Conservation (phyloP, 192 early-diverging fungal genomes). For the Entomortierella chlamydospora region DNA sequence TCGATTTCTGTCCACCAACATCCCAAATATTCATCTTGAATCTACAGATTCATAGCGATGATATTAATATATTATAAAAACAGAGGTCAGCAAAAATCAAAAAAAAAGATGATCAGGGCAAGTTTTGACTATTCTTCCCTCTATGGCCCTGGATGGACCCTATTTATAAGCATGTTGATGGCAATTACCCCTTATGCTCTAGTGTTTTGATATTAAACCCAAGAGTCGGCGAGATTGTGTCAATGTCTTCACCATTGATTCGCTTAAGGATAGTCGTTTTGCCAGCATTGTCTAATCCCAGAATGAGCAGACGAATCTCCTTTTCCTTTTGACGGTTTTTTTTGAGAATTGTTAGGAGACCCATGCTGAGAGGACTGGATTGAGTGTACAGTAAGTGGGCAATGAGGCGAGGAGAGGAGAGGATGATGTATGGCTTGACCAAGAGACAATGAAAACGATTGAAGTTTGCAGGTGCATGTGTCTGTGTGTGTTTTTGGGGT, state of each 20-base stretch:
- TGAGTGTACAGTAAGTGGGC: neutral
- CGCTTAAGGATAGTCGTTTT: constrained; percentile 98
- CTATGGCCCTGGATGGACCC: constrained; percentile 1
- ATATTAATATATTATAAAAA: neutral
- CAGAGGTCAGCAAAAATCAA: neutral
- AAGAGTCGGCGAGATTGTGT: constrained; percentile 92
- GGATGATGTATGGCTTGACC: neutral
- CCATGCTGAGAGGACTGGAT: constrained; percentile 69
- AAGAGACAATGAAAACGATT: neutral
- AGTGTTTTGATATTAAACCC: constrained; percentile 99
- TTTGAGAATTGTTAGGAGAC: constrained; percentile 92
- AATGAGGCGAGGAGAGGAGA: neutral
- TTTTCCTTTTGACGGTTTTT: constrained; percentile 93
- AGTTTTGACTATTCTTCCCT: neutral
- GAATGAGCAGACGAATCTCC: constrained; percentile 93
- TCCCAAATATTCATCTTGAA: constrained; percentile 96
- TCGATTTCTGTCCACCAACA: constrained; percentile 97
- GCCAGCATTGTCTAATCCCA: constrained; percentile 98
- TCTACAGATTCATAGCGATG: too few species aligned
- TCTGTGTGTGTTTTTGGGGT: neutral
- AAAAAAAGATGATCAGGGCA: neutral
- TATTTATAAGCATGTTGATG: neutral
- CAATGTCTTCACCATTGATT: constrained; percentile 93
- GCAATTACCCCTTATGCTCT: constrained; percentile 76
- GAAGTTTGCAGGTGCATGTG: neutral